Percentiles rank a stretch among this genome's conserved stretches.
Evolutionary conservation across 352 stramenopile species (phyloP).

Genomic region (Albugo laibachii): DNA sequence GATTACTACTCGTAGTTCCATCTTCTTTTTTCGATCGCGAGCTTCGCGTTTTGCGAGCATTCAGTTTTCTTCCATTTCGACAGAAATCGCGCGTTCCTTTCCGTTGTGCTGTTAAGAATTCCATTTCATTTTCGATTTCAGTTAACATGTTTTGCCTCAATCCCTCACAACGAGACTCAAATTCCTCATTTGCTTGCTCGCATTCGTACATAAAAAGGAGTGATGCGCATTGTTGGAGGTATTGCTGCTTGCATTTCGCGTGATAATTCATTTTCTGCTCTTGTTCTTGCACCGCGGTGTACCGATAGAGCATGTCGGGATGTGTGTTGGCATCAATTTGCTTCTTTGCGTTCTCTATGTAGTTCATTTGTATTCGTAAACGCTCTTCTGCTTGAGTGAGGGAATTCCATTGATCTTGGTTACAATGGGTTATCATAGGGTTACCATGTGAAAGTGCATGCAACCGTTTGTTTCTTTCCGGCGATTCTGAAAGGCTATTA

Average conservation of each 20-base stretch:
- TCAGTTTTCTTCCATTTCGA: conserved; percentile 6
- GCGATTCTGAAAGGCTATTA: too few species aligned
- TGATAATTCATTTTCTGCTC: conserved; percentile 20
- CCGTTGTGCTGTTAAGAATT: conserved; percentile 56
- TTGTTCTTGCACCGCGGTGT: conserved; percentile 21
- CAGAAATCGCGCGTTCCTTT: conserved; percentile 15
- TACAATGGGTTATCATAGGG: too few species aligned
- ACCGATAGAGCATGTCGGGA: conserved; percentile 30
- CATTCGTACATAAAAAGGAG: conserved; percentile 71
- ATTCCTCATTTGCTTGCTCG: conserved; percentile 59
- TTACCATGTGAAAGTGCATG: too few species aligned
- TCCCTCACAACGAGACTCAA: conserved; percentile 51
- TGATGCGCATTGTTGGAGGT: conserved; percentile 30
- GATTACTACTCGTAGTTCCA: too few species aligned
- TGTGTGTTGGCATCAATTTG: conserved; percentile 45
- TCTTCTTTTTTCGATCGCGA: conserved; percentile 24
- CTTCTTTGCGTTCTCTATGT: conserved; percentile 37
- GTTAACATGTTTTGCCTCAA: conserved; percentile 69
- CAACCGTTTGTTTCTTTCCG: too few species aligned
- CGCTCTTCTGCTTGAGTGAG: conserved; percentile 1
- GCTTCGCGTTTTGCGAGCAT: conserved; percentile 55
- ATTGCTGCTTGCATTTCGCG: conserved; percentile 23
- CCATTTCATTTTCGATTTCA: conserved; percentile 73
- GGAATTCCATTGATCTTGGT: too few species aligned
- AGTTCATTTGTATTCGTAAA: conserved; percentile 47